Evolutionary conservation across 75 land plant species (phyloP), one percentile per base, ranked within the genome.

Genomic region (Cryptomeria japonica): DNA sequence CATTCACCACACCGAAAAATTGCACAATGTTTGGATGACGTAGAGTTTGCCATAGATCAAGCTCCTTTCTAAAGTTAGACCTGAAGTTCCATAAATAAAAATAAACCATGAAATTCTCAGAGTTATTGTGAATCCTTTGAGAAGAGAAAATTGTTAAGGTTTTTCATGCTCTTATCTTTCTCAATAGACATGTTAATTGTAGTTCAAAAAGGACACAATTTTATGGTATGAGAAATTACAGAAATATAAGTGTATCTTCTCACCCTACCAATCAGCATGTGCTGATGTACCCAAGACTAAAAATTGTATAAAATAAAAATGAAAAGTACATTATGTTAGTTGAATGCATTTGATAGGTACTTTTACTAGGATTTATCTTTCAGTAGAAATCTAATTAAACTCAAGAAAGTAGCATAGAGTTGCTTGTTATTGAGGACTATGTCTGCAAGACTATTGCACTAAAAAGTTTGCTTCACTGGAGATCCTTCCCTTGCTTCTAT

Each of bases 1-100:
- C 87, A 34, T 91, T 92, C 28, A 93, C 89, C 32, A 91, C 95
- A 72, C 93, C 95, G 72, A 94, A 92, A 76, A 91, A 92, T 86
- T 94, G 93, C 58, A 94, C 93, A 85, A 94, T 92, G 83, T 94
- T 94, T 34, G 95, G 95, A 85, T 94, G 95, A 56, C 90, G 93
- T 39, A 94, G 80, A 68, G 76, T 92, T 88, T 89, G 85, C 89
- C 92, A 91, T 64, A 94, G 64, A 28, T 61, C 90, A 61, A 93
- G 90, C 88, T 93, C 95, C 70, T 80, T 89, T 84, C 89, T 84
- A 68, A 93, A 93, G 46, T 80, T 88, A 56, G 79, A 87, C 88
- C 93, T 93, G 91, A 36, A 49, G 53, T 42, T 64, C 16, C 80
- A 61, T 2, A 58, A 78, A 80, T 47, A 15, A 47, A 15, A 87